Conservation (phyloP, 768 basidiomycete species). For the Mycena rebaudengoi region DNA sequence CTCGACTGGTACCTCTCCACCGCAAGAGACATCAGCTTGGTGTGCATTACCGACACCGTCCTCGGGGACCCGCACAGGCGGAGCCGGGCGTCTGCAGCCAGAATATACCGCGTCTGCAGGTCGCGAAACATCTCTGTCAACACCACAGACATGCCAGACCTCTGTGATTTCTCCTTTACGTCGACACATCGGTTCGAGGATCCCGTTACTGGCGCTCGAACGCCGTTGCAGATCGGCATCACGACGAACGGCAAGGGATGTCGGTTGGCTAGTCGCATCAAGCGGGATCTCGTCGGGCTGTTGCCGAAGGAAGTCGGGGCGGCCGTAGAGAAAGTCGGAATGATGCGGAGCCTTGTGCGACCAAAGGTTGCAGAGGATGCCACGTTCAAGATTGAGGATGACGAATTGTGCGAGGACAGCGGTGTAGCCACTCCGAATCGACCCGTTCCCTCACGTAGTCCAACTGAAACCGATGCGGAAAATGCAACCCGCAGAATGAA, state of each 20-base stretch:
- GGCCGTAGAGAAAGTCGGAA: conserved; percentile 79
- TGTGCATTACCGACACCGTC: conserved; percentile 86
- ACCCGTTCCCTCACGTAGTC: conserved; percentile 66
- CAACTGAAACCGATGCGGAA: conserved; percentile 52
- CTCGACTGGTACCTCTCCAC: conserved; percentile 58
- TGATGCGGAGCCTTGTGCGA: conserved; percentile 67
- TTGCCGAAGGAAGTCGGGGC: conserved; percentile 77
- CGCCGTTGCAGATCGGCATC: conserved; percentile 77
- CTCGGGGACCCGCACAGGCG: conserved; percentile 51
- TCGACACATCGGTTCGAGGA: conserved; percentile 85
- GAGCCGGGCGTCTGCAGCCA: conserved; percentile 59
- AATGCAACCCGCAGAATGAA: conserved; percentile 74
- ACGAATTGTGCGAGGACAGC: conserved; percentile 56
- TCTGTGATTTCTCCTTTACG: conserved; percentile 91
- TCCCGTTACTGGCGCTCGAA: conserved; percentile 50
- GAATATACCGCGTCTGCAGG: conserved; percentile 64
- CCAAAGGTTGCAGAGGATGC: conserved; percentile 20
- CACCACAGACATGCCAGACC: conserved; percentile 83
- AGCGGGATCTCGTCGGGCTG: conserved; percentile 81
- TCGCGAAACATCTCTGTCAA: conserved; percentile 78
- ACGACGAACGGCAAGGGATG: conserved; percentile 95
- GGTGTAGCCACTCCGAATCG: conserved; percentile 67
- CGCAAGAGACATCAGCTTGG: conserved; percentile 48
- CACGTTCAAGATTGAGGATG: no score
- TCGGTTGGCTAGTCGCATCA: conserved; percentile 79